phyloP scores from a whole-genome alignment of 2,329 filamentous ascomycete genomes.

The Lizonia empirigonia region DNA sequence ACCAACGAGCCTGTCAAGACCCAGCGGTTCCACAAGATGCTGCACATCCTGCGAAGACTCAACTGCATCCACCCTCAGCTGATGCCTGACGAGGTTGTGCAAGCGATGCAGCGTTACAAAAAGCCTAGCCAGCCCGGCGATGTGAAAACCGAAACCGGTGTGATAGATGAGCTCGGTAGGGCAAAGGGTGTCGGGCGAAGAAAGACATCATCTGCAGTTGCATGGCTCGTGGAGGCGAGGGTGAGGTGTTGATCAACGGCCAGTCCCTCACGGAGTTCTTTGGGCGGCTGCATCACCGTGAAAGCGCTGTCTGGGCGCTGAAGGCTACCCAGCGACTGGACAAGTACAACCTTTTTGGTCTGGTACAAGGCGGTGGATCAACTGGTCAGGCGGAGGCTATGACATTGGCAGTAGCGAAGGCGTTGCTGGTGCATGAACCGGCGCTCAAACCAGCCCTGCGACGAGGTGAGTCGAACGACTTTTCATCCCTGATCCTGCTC shows the following conservation, averaged over 20 bases:
- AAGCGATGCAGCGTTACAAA: conserved; percentile 72
- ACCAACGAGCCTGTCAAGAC: conserved; percentile 57
- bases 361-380: conserved; percentile 82
- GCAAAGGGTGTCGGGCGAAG: conserved; percentile 81
- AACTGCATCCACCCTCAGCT: conserved; percentile 84
- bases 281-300: conserved; percentile 86
- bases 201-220: conserved; percentile 84
- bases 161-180: conserved; percentile 77
- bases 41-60: conserved; percentile 76
- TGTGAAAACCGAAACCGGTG: conserved; percentile 65
- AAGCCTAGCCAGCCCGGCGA: conserved; percentile 74
- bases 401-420: conserved; percentile 86
- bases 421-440: conserved; percentile 88
- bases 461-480: conserved; percentile 70
- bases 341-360: conserved; percentile 96
- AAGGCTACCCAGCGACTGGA: conserved; percentile 81
- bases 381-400: conserved; percentile 96
- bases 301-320: conserved; percentile 91
- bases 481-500: conserved; percentile 13
- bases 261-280: conserved; percentile 83
- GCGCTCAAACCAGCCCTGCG: conserved; percentile 84
- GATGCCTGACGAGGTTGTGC: conserved; percentile 70
- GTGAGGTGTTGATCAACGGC: conserved; percentile 88
- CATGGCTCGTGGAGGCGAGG: conserved; percentile 88
- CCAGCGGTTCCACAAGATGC: conserved; percentile 76